Evolutionary conservation across 495 filamentous ascomycete genomes (phyloP), one percentile per base, ranked within the genome.

Genomic region (Pseudotulostoma volvatum): DNA sequence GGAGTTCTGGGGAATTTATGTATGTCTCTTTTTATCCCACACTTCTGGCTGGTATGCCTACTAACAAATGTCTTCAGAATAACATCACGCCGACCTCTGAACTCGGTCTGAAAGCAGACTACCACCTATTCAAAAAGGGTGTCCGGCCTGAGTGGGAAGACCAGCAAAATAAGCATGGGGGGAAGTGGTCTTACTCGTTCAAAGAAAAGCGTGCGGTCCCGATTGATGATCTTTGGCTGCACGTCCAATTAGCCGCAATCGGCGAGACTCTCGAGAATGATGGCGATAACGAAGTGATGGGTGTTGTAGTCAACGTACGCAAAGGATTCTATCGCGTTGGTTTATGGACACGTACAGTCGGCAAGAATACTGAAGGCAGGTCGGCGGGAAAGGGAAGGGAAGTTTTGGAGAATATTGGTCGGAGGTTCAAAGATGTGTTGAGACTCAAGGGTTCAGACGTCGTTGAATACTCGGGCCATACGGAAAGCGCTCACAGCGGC

Each of bases 1-100:
- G 60, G 92, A 99, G 59, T 99, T 99, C 68, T 99, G 90, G 90
- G 90, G 90, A 38, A 80, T 96, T 52, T 95, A 99, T 56, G 90
- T 96, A 76, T 54, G 90, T 68, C 18, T 16, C 28, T 18, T 46
- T 19, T n/a, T 9, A 7, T 21, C 9, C 25, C 33, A 5, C 18
- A 18, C 23, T 3, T 40, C 36, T 43, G 15, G 17, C 40, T 9
- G 7, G 31, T 14, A n/a, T 37, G 11, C 9, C 53, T 61, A 40
- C 54, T 31, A 7, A 37, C 7, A 30, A 9, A 36, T 19, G 28
- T 43, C 9, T 37, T 9, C 55, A 97, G 90, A 99, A 99, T 69
- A 99, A 99, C 64, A 95, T 99, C 60, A 81, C 85, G 16, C 78
- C 88, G 11, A 84, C 85, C 41, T 96, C 92, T 44, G 87, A 96